phyloP scores from a whole-genome alignment of 2,329 filamentous ascomycete genomes.

The Rhynchosporium secalis region DNA sequence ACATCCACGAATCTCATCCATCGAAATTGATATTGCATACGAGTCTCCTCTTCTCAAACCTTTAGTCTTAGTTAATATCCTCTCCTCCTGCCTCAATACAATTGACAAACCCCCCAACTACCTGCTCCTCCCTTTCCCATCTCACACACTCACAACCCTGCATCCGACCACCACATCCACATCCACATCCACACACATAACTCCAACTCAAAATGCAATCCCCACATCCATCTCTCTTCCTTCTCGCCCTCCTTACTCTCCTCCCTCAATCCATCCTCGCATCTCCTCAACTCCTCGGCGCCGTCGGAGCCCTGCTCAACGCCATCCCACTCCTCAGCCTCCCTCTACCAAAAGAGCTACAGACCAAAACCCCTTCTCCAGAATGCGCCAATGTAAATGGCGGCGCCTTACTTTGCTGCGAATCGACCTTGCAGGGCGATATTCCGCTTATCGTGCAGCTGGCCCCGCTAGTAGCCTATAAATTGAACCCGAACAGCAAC shows the following conservation, averaged over 20 bases:
- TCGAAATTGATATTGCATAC: not conserved
- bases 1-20: not conserved
- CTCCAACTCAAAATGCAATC: not conserved
- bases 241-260: not conserved
- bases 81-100: not conserved
- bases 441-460: constrained; percentile 24
- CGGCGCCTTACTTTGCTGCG: constrained; percentile 26
- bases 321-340: constrained; percentile 17
- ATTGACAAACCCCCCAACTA: not conserved
- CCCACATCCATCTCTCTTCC: not conserved
- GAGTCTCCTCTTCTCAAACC: not conserved
- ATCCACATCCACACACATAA: too few relatives aligned
- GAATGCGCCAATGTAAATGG: constrained; percentile 23
- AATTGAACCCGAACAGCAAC: constrained; percentile 25
- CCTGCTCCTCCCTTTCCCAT: not conserved
- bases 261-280: constrained; percentile 3
- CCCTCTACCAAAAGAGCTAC: constrained; percentile 18
- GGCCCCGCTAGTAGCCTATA: constrained; percentile 19
- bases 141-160: not conserved
- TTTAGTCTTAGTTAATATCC: too few relatives aligned
- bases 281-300: constrained; percentile 8
- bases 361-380: constrained; percentile 21
- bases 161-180: not conserved
- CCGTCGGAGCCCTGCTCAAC: constrained; percentile 12
- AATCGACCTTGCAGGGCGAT: constrained; percentile 26